phyloP scores from a whole-genome alignment of 352 stramenopile genomes.

The Elongisporangium anandrum region DNA sequence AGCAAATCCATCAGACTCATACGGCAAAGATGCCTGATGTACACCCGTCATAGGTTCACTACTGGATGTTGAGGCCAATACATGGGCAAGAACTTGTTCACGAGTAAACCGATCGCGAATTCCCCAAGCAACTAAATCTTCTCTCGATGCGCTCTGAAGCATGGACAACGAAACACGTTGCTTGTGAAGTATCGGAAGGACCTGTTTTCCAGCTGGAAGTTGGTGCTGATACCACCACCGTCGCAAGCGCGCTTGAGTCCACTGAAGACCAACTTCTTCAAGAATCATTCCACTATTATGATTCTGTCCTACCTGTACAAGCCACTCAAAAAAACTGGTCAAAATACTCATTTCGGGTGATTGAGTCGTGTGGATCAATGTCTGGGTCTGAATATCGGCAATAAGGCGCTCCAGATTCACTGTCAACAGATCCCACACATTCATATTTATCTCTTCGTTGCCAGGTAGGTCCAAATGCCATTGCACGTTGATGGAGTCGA shows the following conservation, averaged over 20 bases:
- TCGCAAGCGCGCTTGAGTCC: conserved; percentile 47
- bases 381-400: conserved; percentile 26
- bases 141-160: conserved; percentile 49
- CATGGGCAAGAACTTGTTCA: conserved; percentile 44
- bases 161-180: conserved; percentile 38
- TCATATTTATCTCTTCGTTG: background rate
- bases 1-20: conserved; percentile 37
- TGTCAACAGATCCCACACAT: conserved; percentile 52
- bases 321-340: conserved; percentile 35
- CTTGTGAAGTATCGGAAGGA: conserved; percentile 31
- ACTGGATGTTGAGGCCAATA: conserved; percentile 6
- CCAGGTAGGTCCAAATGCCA: conserved; percentile 26
- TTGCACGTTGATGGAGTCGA: conserved; percentile 29
- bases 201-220: conserved; percentile 32
- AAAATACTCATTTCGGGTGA: background rate
- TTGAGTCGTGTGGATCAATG: conserved; percentile 6
- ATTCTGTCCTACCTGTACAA: conserved; percentile 39
- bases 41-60: conserved; percentile 2
- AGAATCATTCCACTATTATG: conserved; percentile 18
- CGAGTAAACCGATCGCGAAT: conserved; percentile 45
- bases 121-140: conserved; percentile 70
- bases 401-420: conserved; percentile 33
- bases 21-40: conserved; percentile 4
- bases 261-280: conserved; percentile 31
- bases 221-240: conserved; percentile 43